These are phyloP conservation scores for Medicago lupulina DNA, from an alignment of 306 rosid genomes.

Conservation along the genomic window DNA sequence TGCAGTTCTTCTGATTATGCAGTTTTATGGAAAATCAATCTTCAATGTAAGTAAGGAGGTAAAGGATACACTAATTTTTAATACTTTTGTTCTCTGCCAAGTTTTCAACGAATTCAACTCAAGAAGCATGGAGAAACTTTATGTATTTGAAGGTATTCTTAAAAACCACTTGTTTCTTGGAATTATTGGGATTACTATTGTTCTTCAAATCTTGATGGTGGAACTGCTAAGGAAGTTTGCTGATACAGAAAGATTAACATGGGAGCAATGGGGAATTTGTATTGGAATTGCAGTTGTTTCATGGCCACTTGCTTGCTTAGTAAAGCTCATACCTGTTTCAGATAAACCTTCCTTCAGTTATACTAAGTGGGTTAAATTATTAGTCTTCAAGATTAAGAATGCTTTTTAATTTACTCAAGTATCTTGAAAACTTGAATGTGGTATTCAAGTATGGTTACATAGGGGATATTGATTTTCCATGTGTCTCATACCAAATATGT, in stretches of 20 bases:
- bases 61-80: constrained; percentile 81
- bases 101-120: constrained; percentile 89
- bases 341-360: constrained; percentile 52
- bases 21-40: constrained; percentile 71
- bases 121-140: constrained; percentile 77
- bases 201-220: constrained; percentile 86
- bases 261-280: constrained; percentile 72
- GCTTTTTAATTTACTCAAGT: constrained; percentile 7
- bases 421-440: not conserved
- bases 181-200: constrained; percentile 70
- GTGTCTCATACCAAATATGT: not conserved
- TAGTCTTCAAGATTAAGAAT: constrained; percentile 31
- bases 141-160: constrained; percentile 75
- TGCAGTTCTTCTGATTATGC: constrained; percentile 62
- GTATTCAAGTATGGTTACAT: no score
- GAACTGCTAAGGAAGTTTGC: constrained; percentile 88
- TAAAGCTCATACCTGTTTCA: constrained; percentile 69
- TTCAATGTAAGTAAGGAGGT: constrained; percentile 59
- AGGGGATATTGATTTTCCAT: constrained; percentile 39
- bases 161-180: constrained; percentile 70
- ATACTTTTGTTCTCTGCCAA: constrained; percentile 86
- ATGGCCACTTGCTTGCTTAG: constrained; percentile 84
- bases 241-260: constrained; percentile 65
- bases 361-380: constrained; percentile 41
- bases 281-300: constrained; percentile 62